Conservation (phyloP, 805 yeast species). For the Nakazawaea ambrosiae region DNA sequence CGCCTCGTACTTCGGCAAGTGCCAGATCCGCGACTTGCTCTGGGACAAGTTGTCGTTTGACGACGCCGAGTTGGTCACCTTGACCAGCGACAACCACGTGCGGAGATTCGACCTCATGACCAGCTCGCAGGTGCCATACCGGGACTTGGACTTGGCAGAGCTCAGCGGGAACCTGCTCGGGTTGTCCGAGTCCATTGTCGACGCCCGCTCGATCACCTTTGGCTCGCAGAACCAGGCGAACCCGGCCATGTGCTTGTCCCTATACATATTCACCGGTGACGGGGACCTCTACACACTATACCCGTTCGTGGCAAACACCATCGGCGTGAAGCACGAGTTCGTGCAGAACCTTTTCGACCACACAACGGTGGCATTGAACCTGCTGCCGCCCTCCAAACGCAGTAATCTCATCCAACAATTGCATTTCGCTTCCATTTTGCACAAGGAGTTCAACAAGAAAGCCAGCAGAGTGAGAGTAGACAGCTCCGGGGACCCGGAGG, state of each 20-base stretch:
- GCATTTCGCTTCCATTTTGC: conserved; percentile 27
- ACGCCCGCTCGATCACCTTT: conserved; percentile 37
- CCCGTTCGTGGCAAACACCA: conserved; percentile 53
- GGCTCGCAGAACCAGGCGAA: conserved; percentile 29
- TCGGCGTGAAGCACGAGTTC: conserved; percentile 28
- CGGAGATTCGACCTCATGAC: conserved; percentile 28
- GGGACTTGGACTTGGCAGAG: conserved; percentile 15
- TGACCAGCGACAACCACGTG: conserved; percentile 26
- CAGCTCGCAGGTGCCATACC: conserved; percentile 20
- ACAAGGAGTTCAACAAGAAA: conserved; percentile 10
- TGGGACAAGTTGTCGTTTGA: conserved; percentile 39
- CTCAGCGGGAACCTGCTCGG: conserved; percentile 15
- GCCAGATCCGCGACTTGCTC: conserved; percentile 27
- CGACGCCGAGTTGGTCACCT: conserved; percentile 36
- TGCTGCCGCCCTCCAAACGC: conserved; percentile 14
- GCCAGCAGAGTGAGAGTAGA: background rate
- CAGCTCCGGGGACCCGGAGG: conserved; percentile 1
- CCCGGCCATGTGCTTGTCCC: conserved; percentile 38
- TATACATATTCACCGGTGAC: conserved; percentile 45
- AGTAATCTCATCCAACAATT: conserved; percentile 25
- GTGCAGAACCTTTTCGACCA: conserved; percentile 26
- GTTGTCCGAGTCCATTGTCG: conserved; percentile 14
- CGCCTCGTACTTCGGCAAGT: conserved; percentile 8
- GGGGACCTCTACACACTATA: conserved; percentile 54
- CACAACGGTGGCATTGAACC: conserved; percentile 20